These are phyloP conservation scores for Aphanomyces euteiches DNA, from an alignment of 352 stramenopile species.

Conservation along the genomic window DNA sequence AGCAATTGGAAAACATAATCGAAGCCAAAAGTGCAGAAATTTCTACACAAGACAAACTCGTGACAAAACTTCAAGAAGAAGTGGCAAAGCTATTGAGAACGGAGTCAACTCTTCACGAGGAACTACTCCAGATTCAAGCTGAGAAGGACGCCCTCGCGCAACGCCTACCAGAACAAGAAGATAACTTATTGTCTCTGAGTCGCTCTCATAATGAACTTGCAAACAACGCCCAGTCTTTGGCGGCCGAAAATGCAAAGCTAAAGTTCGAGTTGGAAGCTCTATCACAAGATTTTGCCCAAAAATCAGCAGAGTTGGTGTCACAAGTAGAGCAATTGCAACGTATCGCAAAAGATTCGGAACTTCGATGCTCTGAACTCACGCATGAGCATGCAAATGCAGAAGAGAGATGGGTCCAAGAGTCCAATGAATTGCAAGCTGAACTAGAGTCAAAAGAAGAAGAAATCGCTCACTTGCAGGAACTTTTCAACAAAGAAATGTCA, in stretches of 20 bases:
- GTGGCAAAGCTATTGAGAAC: not conserved
- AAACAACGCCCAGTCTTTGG: not conserved
- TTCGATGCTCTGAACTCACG: not conserved
- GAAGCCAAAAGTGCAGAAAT: not conserved
- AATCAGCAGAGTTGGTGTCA: too few species aligned
- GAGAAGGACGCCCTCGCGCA: slow-evolving; percentile 10
- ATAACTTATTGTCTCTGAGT: slow-evolving; percentile 8
- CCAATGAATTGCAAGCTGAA: slow-evolving; percentile 4
- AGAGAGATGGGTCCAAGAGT: not conserved
- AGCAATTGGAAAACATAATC: not conserved
- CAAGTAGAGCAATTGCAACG: too few species aligned
- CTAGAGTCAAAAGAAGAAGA: slow-evolving; percentile 10
- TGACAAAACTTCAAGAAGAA: not conserved
- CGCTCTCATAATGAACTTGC: slow-evolving; percentile 1
- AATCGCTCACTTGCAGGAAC: slow-evolving; percentile 13
- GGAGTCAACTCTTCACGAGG: slow-evolving; percentile 3
- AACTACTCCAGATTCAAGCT: not conserved
- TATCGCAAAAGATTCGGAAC: too few species aligned
- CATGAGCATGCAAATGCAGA: not conserved
- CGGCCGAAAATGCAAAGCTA: not conserved
- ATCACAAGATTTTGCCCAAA: not conserved
- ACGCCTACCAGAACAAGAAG: not conserved
- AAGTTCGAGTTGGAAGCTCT: not conserved
- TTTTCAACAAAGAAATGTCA: slow-evolving; percentile 5
- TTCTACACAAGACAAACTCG: not conserved